phyloP scores from a whole-genome alignment of 306 rosid species.

The Nissolia schottii region DNA sequence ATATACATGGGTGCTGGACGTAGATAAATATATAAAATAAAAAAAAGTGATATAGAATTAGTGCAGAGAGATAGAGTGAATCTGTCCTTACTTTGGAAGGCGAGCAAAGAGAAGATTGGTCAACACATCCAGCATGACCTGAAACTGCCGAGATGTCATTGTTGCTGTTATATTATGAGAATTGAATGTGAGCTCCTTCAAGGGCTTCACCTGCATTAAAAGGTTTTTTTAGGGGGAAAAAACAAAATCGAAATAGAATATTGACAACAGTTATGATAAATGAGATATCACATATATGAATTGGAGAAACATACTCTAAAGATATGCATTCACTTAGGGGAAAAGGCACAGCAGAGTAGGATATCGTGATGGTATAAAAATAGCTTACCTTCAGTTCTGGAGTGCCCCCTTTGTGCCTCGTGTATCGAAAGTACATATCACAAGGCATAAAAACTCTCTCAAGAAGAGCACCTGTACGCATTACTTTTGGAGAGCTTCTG shows the following conservation, averaged over 20 bases:
- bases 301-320: conserved; percentile 5
- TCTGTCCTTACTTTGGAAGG: conserved; percentile 73
- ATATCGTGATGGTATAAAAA: not conserved
- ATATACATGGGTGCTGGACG: not conserved
- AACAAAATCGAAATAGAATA: not conserved
- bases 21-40: not conserved
- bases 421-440: conserved; percentile 89
- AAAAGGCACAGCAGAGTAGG: not conserved
- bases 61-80: conserved; percentile 6
- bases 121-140: conserved; percentile 89
- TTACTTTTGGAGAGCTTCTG: conserved; percentile 93
- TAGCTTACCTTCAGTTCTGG: conserved; percentile 76
- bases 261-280: conserved; percentile 17
- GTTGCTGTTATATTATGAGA: conserved; percentile 86
- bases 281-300: conserved; percentile 15
- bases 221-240: not conserved
- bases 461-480: conserved; percentile 99
- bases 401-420: conserved; percentile 97
- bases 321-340: not conserved
- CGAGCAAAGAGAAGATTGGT: conserved; percentile 95
- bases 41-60: not conserved
- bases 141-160: conserved; percentile 99
- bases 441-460: conserved; percentile 99
- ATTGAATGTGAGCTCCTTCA: conserved; percentile 88
- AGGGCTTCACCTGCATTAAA: conserved; percentile 84